These are phyloP conservation scores for Mortierella sp. DNA, from an alignment of 371 early-diverging fungal genomes.

Conservation along the genomic window DNA sequence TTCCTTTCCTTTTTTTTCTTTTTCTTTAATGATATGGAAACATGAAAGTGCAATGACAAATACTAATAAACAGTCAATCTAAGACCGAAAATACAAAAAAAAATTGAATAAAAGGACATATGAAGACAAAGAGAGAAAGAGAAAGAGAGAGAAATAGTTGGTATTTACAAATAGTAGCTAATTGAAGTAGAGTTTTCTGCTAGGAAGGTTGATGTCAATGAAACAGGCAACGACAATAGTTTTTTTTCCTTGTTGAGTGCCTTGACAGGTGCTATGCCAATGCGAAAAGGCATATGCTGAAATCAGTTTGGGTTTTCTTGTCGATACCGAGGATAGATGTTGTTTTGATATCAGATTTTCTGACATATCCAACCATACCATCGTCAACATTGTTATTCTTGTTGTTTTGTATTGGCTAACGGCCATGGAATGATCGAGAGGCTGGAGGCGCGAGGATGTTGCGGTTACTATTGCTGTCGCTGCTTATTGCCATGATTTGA, in stretches of 20 bases:
- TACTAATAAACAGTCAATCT: slow-evolving; percentile 21
- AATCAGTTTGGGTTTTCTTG: background rate
- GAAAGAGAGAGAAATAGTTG: slow-evolving; percentile 1
- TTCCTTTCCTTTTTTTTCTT: no score
- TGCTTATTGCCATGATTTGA: slow-evolving; percentile 18
- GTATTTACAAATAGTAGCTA: slow-evolving; percentile 18
- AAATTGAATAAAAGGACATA: background rate
- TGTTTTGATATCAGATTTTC: background rate
- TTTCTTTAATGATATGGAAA: no score
- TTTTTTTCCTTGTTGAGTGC: background rate
- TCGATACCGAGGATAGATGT: slow-evolving; percentile 10
- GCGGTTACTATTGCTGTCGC: slow-evolving; percentile 4
- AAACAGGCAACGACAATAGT: background rate
- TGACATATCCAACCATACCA: background rate
- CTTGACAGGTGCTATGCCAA: background rate
- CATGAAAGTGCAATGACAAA: no score
- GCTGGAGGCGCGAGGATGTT: no score
- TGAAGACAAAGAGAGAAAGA: background rate
- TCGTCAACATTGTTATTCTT: background rate
- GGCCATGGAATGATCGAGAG: background rate
- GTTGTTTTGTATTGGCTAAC: background rate
- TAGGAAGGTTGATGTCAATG: background rate
- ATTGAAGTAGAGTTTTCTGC: background rate
- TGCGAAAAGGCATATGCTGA: background rate
- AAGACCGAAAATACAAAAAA: slow-evolving; percentile 14